Evolutionary conservation across 305 asterid genomes (phyloP), one percentile per base, ranked within the genome.

Genomic region (Solanum chacoense): DNA sequence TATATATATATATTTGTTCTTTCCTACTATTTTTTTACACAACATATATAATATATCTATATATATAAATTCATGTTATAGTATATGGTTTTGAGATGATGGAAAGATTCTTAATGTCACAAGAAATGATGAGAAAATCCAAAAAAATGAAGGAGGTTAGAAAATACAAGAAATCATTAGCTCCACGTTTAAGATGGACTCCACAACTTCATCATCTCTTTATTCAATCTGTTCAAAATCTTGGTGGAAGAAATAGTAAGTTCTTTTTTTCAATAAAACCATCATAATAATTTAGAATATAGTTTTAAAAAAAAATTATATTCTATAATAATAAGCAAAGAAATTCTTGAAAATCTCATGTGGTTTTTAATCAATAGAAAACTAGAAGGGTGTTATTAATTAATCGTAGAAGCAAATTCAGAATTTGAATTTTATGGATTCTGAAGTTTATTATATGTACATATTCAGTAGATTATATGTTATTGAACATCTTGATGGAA

Each of bases 141-240:
- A 29, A 18, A 6, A 81, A 81, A 18, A 81, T 81, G 12, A 81
- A 8, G 45, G 90, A 92, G 89, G 93, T 86, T 2, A 90, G 96
- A 87, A 90, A 88, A 50, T 94, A 95, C 93, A 90, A 84, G 18
- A 95, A 93, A 88, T 93, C 96, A 1, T 74, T 87, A 3, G 72
- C 87, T 88, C 95, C 96, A 3, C 96, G 98, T n/a, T 89, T 95
- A 16, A 94, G 95, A 36, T 95, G 98, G 98, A 92, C 96, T 50
- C 91, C 95, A 10, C 93, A 94, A 45, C 96, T 95, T 80, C 98
- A 95, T 20, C 87, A 85, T 12, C 93, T 79, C 90, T 95, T 95
- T 72, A 93, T 91, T 67, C 89, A 91, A 88, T 93, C 93, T 8
- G 95, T 94, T 72, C 91, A 85, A 11, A 83, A 31, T 86, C 96